These are phyloP conservation scores for Rugonectria rugulosa DNA, from an alignment of 2,329 filamentous ascomycete genomes.

Conservation along the genomic window DNA sequence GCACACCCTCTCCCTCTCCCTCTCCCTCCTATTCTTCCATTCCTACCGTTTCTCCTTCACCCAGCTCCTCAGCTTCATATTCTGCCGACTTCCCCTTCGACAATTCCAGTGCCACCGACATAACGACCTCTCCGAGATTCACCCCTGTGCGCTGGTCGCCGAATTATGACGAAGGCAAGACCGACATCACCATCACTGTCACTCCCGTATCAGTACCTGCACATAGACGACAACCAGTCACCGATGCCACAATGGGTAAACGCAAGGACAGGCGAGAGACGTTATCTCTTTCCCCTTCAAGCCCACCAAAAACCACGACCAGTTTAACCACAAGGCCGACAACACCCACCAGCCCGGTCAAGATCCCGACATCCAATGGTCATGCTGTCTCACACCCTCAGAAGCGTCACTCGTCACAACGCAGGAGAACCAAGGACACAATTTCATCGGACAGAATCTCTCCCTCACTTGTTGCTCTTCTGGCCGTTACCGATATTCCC, in stretches of 20 bases:
- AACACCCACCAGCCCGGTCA: conserved; percentile 59
- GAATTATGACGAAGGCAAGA: conserved; percentile 42
- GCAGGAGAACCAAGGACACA: conserved; percentile 48
- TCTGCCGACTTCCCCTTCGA: conserved; percentile 9
- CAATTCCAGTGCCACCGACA: conserved; percentile 18
- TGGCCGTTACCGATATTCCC: conserved; percentile 69
- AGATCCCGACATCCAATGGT: conserved; percentile 58
- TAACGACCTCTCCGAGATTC: conserved; percentile 29
- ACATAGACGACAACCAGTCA: conserved; percentile 18
- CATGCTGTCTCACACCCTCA: conserved; percentile 46
- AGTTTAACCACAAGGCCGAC: conserved; percentile 39
- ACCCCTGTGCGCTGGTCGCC: conserved; percentile 35
- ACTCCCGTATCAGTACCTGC: conserved; percentile 29
- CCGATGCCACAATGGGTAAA: conserved; percentile 46
- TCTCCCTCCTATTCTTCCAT: conserved; percentile 27
- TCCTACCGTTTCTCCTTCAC: conserved; percentile 22
- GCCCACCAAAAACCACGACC: conserved; percentile 39
- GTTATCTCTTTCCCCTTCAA: conserved; percentile 38
- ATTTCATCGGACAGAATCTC: conserved; percentile 64
- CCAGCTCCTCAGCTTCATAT: conserved; percentile 21
- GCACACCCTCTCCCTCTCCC: conserved; percentile 32
- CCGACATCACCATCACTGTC: conserved; percentile 34
- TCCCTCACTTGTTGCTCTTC: conserved; percentile 65
- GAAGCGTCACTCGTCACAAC: conserved; percentile 49
- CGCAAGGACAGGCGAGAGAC: conserved; percentile 44